A percentile compares a stretch with the other conserved stretches of the same genome.
Evolutionary conservation across 176 grass and related monocot genomes (phyloP).

Genomic region (Triticum aestivum): DNA sequence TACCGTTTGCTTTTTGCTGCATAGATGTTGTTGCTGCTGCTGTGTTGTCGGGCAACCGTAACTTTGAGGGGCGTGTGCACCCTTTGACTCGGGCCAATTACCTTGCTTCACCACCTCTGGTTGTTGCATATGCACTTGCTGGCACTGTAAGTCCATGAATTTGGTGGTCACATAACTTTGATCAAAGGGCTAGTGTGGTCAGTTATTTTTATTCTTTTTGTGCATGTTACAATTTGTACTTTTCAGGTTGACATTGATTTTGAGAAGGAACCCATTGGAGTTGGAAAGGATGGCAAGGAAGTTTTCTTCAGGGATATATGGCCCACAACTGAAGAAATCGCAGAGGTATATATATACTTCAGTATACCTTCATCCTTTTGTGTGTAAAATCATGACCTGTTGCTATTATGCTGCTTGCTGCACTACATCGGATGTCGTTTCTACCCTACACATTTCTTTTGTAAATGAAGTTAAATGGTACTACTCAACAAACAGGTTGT

Average conservation of each 20-base stretch:
- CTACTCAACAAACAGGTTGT: constrained; percentile 51
- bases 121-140: constrained; percentile 95
- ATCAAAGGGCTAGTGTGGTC: not conserved
- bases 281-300: constrained; percentile 79
- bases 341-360: constrained; percentile 42
- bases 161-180: not conserved
- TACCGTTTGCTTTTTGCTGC: not conserved
- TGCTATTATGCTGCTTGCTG: not conserved
- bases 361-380: constrained; percentile 15
- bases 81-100: constrained; percentile 87
- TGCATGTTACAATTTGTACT: constrained; percentile 21
- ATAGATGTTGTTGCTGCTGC: constrained; percentile 92
- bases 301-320: constrained; percentile 95
- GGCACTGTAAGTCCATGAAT: constrained; percentile 57
- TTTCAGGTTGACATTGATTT: constrained; percentile 98
- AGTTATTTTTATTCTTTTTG: not conserved
- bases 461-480: constrained; percentile 27
- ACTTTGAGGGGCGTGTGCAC: constrained; percentile 90
- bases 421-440: not conserved
- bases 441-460: not conserved
- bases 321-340: constrained; percentile 96
- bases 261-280: constrained; percentile 91
- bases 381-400: not conserved
- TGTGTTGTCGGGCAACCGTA: constrained; percentile 88
- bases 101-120: constrained; percentile 89